phyloP scores from a whole-genome alignment of 2,329 filamentous ascomycete genomes.

The Trichoderma semiorbis region DNA sequence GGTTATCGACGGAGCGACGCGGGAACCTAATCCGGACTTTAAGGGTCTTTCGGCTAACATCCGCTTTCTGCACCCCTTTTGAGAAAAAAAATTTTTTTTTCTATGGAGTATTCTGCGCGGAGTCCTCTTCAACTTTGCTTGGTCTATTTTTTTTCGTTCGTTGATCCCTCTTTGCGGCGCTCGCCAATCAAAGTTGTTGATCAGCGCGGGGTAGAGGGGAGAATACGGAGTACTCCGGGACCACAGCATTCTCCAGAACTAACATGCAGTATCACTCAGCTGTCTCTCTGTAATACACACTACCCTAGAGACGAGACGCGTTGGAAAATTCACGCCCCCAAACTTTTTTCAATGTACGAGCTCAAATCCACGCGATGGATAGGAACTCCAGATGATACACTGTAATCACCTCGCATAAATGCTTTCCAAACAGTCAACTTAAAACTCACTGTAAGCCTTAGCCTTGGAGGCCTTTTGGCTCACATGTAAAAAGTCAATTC shows the following conservation, averaged over 20 bases:
- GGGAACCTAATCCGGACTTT: not conserved
- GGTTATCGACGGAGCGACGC: not conserved
- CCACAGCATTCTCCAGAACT: too few species aligned
- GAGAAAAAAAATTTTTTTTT: not conserved
- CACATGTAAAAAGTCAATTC: not conserved
- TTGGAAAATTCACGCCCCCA: too few species aligned
- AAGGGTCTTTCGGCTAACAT: conserved; percentile 5
- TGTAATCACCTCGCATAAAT: not conserved
- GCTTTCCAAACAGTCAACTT: not conserved
- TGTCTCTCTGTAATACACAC: not conserved
- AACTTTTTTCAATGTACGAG: not conserved
- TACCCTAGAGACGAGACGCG: not conserved
- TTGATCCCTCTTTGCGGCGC: not conserved
- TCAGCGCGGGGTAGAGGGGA: not conserved
- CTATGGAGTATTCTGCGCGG: not conserved
- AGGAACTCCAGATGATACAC: not conserved
- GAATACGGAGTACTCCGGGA: not conserved
- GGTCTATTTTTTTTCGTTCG: not conserved
- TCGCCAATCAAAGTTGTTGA: not conserved
- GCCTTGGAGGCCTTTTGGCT: not conserved
- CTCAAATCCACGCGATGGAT: not conserved
- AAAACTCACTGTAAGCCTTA: not conserved
- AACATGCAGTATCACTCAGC: not conserved
- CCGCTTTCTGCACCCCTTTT: not conserved
- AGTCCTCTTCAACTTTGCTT: not conserved